Evolutionary conservation across 129 eudicot species (phyloP), one percentile per base, ranked within the genome.

Genomic region (Rutidosis leptorrhynchoides): DNA sequence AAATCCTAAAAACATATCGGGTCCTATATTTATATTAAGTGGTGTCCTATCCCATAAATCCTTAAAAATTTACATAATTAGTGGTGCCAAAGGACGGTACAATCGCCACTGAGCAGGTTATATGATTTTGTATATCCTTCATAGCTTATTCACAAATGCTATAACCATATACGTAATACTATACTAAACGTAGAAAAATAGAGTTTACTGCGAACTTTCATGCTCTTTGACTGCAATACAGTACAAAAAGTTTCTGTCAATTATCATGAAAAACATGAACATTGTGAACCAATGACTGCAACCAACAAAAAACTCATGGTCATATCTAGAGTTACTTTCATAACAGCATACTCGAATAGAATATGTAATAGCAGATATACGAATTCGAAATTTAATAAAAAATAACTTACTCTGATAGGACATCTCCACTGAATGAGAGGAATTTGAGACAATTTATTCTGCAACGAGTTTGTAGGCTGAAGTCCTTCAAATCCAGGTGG

Each of bases 401-500:
- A 40, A 55, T 48, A 17, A 82, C 96, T 74, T 68, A 92, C 98
- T 80, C 71, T 75, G 51, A 90, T 83, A 78, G 98, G 96, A 37
- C 86, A 76, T 62, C 72, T 78, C 98, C 98, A 92, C 60, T 73
- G 85, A 17, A 82, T 51, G 45, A 85, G 35, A 17, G 96, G 90
- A 28, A 90, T 75, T 56, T 87, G 92, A 68, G 90, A 71, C 67
- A 81, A 55, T 73, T 77, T 81, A 58, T 62, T 86, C 62, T 62
- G 76, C 71, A 77, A 69, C 12, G 59, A 61, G 58, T 73, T 83
- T 40, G 83, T 79, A 62, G 96, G 95, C 26, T 78, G 84, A 23
- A 66, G 68, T 72, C 81, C 88, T 71, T 87, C 95, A 78, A 92
- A 92, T 7, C 98, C 95, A n/a, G 95, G 98, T 17, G 98, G 96